Conservation (phyloP, 2,329 filamentous ascomycete species). For the Parastagonospora nodorum region DNA sequence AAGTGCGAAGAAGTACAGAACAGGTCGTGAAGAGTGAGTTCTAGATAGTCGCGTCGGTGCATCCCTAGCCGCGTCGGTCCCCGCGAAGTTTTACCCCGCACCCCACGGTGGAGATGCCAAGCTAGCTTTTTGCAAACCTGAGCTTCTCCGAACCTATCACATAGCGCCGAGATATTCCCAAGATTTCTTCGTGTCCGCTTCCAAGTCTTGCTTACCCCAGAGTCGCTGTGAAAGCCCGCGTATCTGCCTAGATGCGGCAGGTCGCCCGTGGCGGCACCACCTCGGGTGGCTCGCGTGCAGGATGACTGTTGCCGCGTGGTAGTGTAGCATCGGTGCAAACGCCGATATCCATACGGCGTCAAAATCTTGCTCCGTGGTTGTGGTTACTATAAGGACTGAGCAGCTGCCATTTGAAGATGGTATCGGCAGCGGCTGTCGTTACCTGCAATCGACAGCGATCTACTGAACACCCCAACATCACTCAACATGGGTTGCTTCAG, state of each 20-base stretch:
- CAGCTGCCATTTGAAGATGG: background rate
- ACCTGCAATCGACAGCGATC: background rate
- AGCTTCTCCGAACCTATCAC: constrained; percentile 14
- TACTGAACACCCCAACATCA: background rate
- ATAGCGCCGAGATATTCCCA: constrained; percentile 16
- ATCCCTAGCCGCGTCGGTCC: background rate
- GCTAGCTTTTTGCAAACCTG: constrained; percentile 12
- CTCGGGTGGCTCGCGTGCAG: constrained; percentile 12
- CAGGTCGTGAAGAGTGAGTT: background rate
- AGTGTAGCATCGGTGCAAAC: constrained; percentile 9
- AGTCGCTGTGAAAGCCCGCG: constrained; percentile 18
- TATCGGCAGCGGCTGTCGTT: background rate
- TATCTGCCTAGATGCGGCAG: constrained; percentile 18
- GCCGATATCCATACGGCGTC: constrained; percentile 8
- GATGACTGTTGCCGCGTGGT: constrained; percentile 11
- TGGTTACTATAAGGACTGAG: background rate
- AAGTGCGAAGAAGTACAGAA: background rate
- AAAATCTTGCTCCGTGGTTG: background rate
- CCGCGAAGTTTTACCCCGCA: constrained; percentile 18
- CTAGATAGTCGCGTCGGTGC: background rate
- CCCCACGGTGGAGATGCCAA: constrained; percentile 14
- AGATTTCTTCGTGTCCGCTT: constrained; percentile 21
- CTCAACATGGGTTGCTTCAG: constrained; percentile 31
- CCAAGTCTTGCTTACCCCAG: constrained; percentile 25
- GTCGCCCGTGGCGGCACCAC: constrained; percentile 7